These are phyloP conservation scores for Blastobotrys elegans DNA, from an alignment of 1,139 yeast genomes.

Conservation along the genomic window DNA sequence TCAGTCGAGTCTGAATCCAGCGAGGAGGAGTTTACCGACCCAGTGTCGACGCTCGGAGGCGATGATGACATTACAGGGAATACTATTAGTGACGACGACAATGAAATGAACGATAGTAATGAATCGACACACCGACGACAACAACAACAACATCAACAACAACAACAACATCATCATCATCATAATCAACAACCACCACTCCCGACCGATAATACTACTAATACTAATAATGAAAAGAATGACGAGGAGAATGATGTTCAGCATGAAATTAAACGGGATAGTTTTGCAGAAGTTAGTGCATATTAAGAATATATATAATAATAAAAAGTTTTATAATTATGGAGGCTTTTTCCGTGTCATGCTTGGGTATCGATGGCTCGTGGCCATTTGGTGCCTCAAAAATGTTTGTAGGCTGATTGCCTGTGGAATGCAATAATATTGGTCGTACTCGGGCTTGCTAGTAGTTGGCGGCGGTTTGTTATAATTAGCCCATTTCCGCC, in stretches of 20 bases:
- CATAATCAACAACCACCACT: too few species aligned
- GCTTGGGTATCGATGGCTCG: neutral
- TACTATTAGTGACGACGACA: neutral
- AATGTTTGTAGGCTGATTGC: neutral
- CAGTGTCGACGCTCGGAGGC: neutral
- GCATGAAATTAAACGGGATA: conserved; percentile 24
- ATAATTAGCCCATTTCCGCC: too few species aligned
- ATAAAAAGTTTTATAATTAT: too few species aligned
- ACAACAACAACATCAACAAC: too few species aligned
- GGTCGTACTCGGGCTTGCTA: neutral
- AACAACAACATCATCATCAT: too few species aligned
- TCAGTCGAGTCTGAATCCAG: conserved; percentile 4
- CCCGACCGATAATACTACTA: neutral
- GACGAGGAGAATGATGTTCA: conserved; percentile 3
- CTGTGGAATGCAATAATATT: neutral
- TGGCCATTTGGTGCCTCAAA: neutral
- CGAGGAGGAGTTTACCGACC: conserved; percentile 2
- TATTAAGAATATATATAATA: too few species aligned
- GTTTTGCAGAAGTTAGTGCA: conserved; percentile 30
- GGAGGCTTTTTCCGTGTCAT: neutral
- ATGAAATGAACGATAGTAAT: neutral
- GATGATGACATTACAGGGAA: neutral
- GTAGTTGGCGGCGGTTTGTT: neutral
- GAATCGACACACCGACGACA: neutral
- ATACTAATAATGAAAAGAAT: neutral